Percentiles rank a stretch among this genome's conserved stretches.
These are phyloP conservation scores for Nitzschia sp. DNA, from an alignment of 108 stramenopile genomes.

Conservation along the genomic window DNA sequence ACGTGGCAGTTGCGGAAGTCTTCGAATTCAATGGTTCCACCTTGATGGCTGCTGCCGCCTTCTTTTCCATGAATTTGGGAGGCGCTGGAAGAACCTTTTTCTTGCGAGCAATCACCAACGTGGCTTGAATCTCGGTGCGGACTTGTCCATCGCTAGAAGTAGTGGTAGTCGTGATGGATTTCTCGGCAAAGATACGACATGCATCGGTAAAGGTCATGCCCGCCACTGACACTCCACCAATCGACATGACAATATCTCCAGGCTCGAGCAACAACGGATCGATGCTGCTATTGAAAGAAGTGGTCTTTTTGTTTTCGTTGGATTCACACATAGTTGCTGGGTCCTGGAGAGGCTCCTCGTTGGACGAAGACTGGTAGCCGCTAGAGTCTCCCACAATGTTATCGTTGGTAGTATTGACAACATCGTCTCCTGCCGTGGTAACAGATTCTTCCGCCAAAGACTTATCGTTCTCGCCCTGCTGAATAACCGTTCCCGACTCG, in stretches of 20 bases:
- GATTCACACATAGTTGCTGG: neutral
- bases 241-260: constrained; percentile 70
- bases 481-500: neutral
- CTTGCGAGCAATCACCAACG: constrained; percentile 36
- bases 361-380: neutral
- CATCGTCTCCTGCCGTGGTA: neutral
- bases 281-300: no score
- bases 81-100: neutral
- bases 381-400: neutral
- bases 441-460: neutral
- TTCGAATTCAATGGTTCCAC: neutral
- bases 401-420: neutral
- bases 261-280: constrained; percentile 31
- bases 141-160: neutral
- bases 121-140: constrained; percentile 17
- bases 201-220: constrained; percentile 63
- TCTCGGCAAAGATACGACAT: constrained; percentile 42
- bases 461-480: neutral
- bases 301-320: neutral
- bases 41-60: neutral
- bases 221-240: constrained; percentile 48
- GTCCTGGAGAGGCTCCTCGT: neutral
- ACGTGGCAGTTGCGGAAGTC: neutral
- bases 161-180: neutral
- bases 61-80: neutral